Conservation (phyloP, 2,329 filamentous ascomycete genomes). For the Pleurostoma richardsiae region DNA sequence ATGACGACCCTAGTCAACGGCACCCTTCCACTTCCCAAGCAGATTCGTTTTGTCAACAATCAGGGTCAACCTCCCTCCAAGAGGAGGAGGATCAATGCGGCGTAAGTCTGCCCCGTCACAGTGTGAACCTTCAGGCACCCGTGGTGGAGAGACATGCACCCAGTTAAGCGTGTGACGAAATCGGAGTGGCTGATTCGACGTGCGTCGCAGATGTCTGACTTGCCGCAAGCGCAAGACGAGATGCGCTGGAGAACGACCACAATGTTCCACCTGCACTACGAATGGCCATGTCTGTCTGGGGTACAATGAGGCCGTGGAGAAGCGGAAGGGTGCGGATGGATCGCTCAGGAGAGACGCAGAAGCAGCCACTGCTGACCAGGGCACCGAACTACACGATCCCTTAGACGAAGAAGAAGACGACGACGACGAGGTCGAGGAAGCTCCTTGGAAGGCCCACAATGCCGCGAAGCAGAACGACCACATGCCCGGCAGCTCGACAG, state of each 20-base stretch:
- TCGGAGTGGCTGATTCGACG: not conserved
- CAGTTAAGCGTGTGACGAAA: not conserved
- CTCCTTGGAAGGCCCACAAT: slow-evolving; percentile 19
- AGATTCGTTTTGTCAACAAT: slow-evolving; percentile 76
- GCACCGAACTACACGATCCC: slow-evolving; percentile 19
- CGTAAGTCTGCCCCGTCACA: slow-evolving; percentile 44
- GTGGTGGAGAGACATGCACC: not conserved
- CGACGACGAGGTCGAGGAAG: slow-evolving; percentile 22
- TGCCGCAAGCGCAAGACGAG: slow-evolving; percentile 73
- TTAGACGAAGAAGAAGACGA: slow-evolving; percentile 28
- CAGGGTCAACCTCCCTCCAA: slow-evolving; percentile 78
- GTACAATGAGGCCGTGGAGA: slow-evolving; percentile 52
- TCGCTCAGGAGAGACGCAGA: slow-evolving; percentile 13
- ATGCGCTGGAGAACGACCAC: slow-evolving; percentile 68
- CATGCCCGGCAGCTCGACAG: slow-evolving; percentile 11
- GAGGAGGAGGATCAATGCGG: slow-evolving; percentile 71
- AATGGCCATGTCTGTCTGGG: slow-evolving; percentile 66
- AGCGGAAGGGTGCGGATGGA: slow-evolving; percentile 27
- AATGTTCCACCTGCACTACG: slow-evolving; percentile 67
- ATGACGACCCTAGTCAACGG: slow-evolving; percentile 43
- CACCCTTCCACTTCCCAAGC: slow-evolving; percentile 42
- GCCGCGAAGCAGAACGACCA: slow-evolving; percentile 17
- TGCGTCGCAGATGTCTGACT: slow-evolving; percentile 54
- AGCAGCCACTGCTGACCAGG: slow-evolving; percentile 8
- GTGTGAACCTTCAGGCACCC: not conserved